Conservation (phyloP, 495 filamentous ascomycete species). For the Penicillium atrosanguineum region DNA sequence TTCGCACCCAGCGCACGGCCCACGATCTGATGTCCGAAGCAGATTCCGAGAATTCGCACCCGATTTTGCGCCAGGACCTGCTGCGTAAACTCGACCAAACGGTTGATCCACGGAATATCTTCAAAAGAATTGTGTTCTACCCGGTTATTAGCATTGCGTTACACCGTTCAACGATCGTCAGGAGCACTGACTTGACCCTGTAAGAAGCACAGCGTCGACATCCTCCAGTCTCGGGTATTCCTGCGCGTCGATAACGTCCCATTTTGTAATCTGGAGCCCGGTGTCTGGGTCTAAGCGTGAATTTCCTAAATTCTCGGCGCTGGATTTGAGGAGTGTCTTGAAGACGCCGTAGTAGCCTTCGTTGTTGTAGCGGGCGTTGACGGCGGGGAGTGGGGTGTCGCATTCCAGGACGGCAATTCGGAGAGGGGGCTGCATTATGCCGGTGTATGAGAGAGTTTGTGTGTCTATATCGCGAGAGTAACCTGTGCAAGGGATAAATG, state of each 20-base stretch:
- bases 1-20: conserved; percentile 68
- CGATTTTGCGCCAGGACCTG: conserved; percentile 53
- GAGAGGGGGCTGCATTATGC: conserved; percentile 51
- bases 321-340: conserved; percentile 53
- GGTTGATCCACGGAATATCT: conserved; percentile 70
- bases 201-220: conserved; percentile 80
- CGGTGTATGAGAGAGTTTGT: not conserved
- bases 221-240: conserved; percentile 67
- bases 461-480: not conserved
- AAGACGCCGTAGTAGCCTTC: conserved; percentile 71
- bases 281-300: conserved; percentile 35
- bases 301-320: conserved; percentile 40
- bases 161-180: not conserved
- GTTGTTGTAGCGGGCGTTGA: conserved; percentile 57
- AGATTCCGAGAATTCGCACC: conserved; percentile 74
- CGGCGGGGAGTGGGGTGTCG: conserved; percentile 62
- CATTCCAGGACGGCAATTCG: conserved; percentile 84
- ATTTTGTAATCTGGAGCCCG: conserved; percentile 58
- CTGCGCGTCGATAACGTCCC: conserved; percentile 60
- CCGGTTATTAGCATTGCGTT: conserved; percentile 1
- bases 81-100: conserved; percentile 68
- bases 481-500: no score
- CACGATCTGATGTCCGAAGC: conserved; percentile 91
- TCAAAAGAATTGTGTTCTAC: conserved; percentile 62
- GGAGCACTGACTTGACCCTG: conserved; percentile 58